These are phyloP conservation scores for Protomyces inundatus DNA, from an alignment of 1,139 yeast species.

Conservation along the genomic window DNA sequence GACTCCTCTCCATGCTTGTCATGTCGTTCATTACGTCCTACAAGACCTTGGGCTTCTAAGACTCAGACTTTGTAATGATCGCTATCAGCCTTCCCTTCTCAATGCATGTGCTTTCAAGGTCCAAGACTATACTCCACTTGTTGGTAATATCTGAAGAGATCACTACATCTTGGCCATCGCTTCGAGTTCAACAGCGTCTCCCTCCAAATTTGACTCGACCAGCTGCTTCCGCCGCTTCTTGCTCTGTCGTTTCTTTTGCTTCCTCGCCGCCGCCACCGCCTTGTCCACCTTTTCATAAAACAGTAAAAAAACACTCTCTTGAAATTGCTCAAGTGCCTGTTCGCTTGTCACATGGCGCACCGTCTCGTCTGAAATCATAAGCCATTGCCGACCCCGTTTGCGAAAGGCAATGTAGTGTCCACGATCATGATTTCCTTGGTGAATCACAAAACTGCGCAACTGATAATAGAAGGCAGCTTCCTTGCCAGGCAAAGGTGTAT, in stretches of 20 bases:
- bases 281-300: conserved; percentile 17
- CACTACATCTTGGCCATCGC: too few species aligned
- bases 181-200: too few species aligned
- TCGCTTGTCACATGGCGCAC: conserved; percentile 1
- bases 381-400: conserved; percentile 6
- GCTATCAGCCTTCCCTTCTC: not conserved
- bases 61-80: not conserved
- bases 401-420: conserved; percentile 24
- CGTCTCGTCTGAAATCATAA: conserved; percentile 18
- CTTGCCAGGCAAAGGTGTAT: not conserved
- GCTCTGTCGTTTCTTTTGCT: not conserved
- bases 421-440: conserved; percentile 17
- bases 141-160: too few species aligned
- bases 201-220: too few species aligned
- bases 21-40: conserved; percentile 4
- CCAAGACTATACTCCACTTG: too few species aligned
- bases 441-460: conserved; percentile 21
- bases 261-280: not conserved
- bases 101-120: not conserved
- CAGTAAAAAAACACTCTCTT: conserved; percentile 6
- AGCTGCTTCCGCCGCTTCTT: not conserved
- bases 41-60: conserved; percentile 9
- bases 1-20: conserved; percentile 12
- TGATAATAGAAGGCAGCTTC: not conserved
- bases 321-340: not conserved